Percentiles rank a stretch among this genome's conserved stretches.
These are phyloP conservation scores for Lonicera japonica DNA, from an alignment of 129 eudicot genomes.

Conservation along the genomic window DNA sequence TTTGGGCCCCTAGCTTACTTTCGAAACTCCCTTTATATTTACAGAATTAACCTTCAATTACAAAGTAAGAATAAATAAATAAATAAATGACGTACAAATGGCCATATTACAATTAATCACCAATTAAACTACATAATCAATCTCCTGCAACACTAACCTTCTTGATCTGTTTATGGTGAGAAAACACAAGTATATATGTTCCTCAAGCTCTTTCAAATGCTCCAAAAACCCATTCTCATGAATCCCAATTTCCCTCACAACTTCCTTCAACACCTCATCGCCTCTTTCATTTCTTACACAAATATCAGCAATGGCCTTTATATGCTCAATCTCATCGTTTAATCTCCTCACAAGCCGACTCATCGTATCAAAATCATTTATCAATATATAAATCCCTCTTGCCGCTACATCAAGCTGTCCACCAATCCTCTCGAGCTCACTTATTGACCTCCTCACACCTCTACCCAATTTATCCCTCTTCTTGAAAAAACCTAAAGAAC, in stretches of 20 bases:
- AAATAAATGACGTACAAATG: no score
- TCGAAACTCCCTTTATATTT: no score
- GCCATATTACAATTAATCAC: no score
- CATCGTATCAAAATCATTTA: conserved; percentile 76
- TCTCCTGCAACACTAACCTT: conserved; percentile 41
- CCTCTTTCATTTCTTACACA: conserved; percentile 38
- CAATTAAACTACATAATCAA: conserved; percentile 16
- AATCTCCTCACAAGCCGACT: conserved; percentile 55
- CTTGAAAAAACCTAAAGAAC: conserved; percentile 19
- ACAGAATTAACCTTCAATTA: no score
- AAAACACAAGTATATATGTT: conserved; percentile 64
- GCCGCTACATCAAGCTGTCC: conserved; percentile 70
- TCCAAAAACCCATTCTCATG: conserved; percentile 49
- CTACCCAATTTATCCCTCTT: conserved; percentile 3
- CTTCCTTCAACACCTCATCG: conserved; percentile 50
- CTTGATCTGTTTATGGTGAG: conserved; percentile 77
- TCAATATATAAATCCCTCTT: conserved; percentile 58
- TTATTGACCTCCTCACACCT: conserved; percentile 9
- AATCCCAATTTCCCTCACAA: conserved; percentile 39
- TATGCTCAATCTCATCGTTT: conserved; percentile 58
- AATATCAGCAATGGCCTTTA: conserved; percentile 41
- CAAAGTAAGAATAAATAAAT: no score
- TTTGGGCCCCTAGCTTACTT: no score
- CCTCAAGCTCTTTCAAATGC: conserved; percentile 72
- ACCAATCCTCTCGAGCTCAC: conserved; percentile 25